Conservation (phyloP, 2,329 filamentous ascomycete species). For the Cryphonectria nitschkei region DNA sequence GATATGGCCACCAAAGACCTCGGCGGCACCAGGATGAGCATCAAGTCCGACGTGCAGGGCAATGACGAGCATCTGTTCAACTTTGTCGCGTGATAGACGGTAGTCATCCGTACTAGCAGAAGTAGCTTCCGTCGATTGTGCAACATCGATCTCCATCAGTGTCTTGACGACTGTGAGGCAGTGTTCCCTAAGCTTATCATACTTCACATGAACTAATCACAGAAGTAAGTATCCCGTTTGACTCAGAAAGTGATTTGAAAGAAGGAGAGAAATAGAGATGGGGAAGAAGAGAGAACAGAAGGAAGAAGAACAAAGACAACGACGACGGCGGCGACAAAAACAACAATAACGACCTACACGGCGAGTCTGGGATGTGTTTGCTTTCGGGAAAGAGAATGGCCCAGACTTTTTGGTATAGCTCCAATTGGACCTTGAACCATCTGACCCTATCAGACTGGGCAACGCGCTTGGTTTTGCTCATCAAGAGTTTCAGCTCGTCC, state of each 20-base stretch:
- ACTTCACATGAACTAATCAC: neutral
- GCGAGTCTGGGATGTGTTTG: neutral
- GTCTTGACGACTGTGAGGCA: neutral
- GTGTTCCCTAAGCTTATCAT: neutral
- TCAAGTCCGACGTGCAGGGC: neutral
- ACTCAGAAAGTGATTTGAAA: neutral
- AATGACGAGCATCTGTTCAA: neutral
- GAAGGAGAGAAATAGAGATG: too few relatives aligned
- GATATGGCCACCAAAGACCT: neutral
- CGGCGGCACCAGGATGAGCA: neutral
- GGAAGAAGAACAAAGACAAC: neutral
- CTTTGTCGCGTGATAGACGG: neutral
- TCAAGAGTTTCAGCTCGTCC: neutral
- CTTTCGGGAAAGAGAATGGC: neutral
- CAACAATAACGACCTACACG: neutral
- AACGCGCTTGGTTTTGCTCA: neutral
- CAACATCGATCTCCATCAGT: neutral
- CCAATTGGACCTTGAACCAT: neutral
- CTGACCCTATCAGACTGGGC: neutral
- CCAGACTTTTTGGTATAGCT: neutral
- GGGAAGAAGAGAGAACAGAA: neutral
- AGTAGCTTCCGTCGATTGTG: neutral
- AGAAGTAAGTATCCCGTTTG: neutral
- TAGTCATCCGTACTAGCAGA: neutral
- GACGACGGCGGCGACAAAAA: neutral